phyloP scores from a whole-genome alignment of 192 early-diverging fungal genomes.

The Gamsiella multidivaricata region DNA sequence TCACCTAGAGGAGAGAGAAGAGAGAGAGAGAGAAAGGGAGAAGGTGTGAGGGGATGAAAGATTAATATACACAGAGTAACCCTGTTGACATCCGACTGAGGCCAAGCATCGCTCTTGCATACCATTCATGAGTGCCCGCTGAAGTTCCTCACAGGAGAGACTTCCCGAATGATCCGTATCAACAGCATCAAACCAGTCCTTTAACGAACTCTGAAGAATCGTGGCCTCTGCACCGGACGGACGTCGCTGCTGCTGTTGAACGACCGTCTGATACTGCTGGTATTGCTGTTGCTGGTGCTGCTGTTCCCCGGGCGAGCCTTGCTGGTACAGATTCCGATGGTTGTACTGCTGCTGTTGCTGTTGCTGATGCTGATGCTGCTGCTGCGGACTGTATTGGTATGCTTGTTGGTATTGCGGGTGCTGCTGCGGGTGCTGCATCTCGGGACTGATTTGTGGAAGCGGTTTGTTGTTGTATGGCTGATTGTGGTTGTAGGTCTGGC shows the following conservation, averaged over 20 bases:
- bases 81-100: not conserved
- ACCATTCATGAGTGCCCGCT: constrained; percentile 68
- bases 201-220: constrained; percentile 29
- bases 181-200: constrained; percentile 57
- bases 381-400: not conserved
- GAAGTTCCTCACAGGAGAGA: constrained; percentile 69
- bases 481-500: constrained; percentile 7
- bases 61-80: not conserved
- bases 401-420: constrained; percentile 27
- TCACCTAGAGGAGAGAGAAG: constrained; percentile 25
- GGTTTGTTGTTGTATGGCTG: constrained; percentile 25
- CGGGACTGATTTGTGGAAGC: constrained; percentile 20
- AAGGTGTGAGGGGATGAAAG: not conserved
- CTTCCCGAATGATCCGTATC: constrained; percentile 65
- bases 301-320: constrained; percentile 23
- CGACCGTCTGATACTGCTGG: constrained; percentile 28
- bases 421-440: constrained; percentile 28
- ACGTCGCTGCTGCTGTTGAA: constrained; percentile 35
- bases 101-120: too few species aligned
- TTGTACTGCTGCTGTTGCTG: constrained; percentile 32
- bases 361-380: constrained; percentile 18
- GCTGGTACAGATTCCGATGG: constrained; percentile 28
- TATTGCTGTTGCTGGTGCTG: constrained; percentile 48
- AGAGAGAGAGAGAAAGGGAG: not conserved
- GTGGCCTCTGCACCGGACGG: not conserved